Base-by-base conservation (phyloP, 176 grass and related monocot genomes). In the Areca catechu region DNA sequence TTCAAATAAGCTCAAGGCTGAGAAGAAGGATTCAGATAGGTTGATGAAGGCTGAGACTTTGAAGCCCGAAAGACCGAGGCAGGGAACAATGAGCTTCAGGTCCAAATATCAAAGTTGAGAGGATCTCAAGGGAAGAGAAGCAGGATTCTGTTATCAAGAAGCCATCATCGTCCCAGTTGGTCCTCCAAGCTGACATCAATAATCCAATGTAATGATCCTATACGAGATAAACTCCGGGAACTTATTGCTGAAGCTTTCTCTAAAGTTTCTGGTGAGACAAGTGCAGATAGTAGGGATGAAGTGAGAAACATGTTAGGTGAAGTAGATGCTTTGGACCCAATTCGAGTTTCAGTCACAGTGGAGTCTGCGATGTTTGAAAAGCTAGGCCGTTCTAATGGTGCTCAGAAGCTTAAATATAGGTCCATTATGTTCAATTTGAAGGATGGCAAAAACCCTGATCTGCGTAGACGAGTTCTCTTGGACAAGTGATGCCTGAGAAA, bases 351-450 rank as follows among this genome's bases (percentile, higher is more conserved):
- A 4, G 89, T 89, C 22, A 95, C 67, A 21, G 62, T 83, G 16
- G 84, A 95, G 51, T 95, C 89, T 0, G 66, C 66, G 5, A 14
- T 95, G 56, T 95, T 88, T 59, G 81, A 83, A 70, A 95, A n/a
- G 56, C 53, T 95, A n/a, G 84, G 89, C 15, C 54, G 60, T 62
- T 79, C 84, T 1, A 95, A 71, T 15, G 89, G 89, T 30, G 2
- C 74, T 57, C 80, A 95, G 3, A 95, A 95, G 77, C 48, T 55
- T 28, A 95, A 95, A 47, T 95, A 95, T 57, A 78, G 89, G 30
- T 95, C 89, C 22, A 85, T 95, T 59, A 75, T 95, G 74, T 95
- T 95, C 60, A 95, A 95, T 52, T 58, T 89, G 30, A 95, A 75
- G 51, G 89, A 76, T 1, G 84, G 84, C 19, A 95, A 89, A 62